Base-by-base conservation (phyloP, 2,329 filamentous ascomycete species). In the Penicillium sp. region DNA sequence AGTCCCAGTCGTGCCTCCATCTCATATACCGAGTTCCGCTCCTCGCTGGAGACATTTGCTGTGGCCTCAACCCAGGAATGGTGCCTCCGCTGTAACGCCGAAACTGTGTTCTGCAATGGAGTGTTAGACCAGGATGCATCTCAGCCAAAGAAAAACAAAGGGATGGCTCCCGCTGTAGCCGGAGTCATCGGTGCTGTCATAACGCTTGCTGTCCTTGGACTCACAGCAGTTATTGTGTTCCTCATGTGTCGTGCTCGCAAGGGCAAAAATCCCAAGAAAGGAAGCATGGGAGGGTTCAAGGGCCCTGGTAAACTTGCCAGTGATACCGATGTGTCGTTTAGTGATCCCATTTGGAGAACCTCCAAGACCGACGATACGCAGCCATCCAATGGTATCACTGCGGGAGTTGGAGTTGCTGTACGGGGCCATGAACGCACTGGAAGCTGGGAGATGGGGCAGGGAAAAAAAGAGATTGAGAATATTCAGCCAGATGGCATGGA, bases 121-220 rank as follows among this genome's bases (percentile, higher is more conserved):
- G 77, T 77, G 21, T 68, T 75, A 31, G 60, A 63, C 4, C 50
- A 55, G 19, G 43, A 31, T n/a, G 21, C 25, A 23, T 31, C 48
- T 4, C 31, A 58, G 11, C 21, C 47, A 11, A 49, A 59, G 13
- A 48, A 57, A 19, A 61, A 62, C 41, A 63, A 61, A n/a, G 54
- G 62, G 1, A 55, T 83, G 21, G 69, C 70, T 2, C 79, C 80
- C 1, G 75, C 71, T 1, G 75, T 82, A 21, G 82, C 78, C 4
- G 84, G 83, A 7, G 79, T 82, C n/a, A 80, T 86, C 48, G 84
- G 84, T 31, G 83, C 82, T 0, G 67, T 81, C 27, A 75, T 84
- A 19, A 78, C 81, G 1, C 71, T 86, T 13, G 79, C 67, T 2
- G 70, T 81, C 2, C 69, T 80, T 0, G 76, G 66, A 1, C 44